Percentiles rank a stretch among this genome's conserved stretches.
Conservation (phyloP, 805 yeast genomes). For the Kazachstania kunashirensis region DNA sequence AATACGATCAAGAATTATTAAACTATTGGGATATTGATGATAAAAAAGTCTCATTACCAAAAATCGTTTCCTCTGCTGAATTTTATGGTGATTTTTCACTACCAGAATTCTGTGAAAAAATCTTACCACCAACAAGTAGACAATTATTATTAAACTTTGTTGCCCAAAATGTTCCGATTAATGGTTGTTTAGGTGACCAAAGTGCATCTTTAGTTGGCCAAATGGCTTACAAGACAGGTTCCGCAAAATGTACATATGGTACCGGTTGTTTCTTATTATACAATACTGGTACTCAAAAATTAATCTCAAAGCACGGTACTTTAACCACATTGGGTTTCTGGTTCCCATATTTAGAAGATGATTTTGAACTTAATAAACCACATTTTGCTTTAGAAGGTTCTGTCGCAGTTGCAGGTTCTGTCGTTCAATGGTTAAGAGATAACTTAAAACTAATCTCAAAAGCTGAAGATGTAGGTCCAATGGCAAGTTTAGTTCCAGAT, state of each 20-base stretch:
- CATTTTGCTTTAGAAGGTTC: constrained; percentile 92
- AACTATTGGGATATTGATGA: constrained; percentile 74
- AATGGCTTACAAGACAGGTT: constrained; percentile 70
- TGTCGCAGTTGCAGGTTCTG: constrained; percentile 91
- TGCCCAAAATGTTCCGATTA: constrained; percentile 54
- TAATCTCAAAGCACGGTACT: constrained; percentile 70
- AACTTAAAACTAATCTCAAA: constrained; percentile 72
- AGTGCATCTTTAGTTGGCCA: constrained; percentile 91
- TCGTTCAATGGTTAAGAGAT: constrained; percentile 89
- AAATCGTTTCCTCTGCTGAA: constrained; percentile 70
- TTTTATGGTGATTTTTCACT: constrained; percentile 62
- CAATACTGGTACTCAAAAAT: constrained; percentile 70
- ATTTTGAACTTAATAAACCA: constrained; percentile 37
- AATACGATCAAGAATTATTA: constrained; percentile 69
- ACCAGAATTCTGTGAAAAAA: constrained; percentile 39
- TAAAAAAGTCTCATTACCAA: constrained; percentile 55
- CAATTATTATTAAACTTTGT: constrained; percentile 43
- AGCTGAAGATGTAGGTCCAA: constrained; percentile 82
- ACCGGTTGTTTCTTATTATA: constrained; percentile 88
- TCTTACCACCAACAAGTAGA: constrained; percentile 42
- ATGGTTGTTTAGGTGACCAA: constrained; percentile 92
- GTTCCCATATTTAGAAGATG: constrained; percentile 53
- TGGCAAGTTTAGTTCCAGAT: constrained; percentile 71
- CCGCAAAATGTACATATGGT: constrained; percentile 93
- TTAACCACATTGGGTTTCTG: constrained; percentile 86